Evolutionary conservation across 495 filamentous ascomycete genomes (phyloP).

Genomic region (Lophiostoma macrostomum): DNA sequence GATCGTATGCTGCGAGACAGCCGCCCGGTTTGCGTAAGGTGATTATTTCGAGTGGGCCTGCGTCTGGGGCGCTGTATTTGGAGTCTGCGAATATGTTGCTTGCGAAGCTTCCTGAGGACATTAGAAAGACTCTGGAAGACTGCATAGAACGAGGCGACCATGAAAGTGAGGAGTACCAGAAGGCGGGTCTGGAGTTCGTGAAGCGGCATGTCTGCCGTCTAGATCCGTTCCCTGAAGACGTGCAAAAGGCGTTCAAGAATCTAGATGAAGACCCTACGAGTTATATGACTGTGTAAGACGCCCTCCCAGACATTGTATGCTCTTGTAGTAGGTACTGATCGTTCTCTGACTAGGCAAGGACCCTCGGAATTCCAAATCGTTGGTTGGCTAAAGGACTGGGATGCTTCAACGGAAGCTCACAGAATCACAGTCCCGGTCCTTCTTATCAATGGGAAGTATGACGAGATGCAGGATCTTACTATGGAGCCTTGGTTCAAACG

Average conservation of each 20-base stretch:
- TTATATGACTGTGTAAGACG: slow-evolving; percentile 45
- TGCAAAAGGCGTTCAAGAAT: slow-evolving; percentile 35
- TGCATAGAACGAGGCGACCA: slow-evolving; percentile 40
- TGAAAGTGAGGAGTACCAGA: slow-evolving; percentile 47
- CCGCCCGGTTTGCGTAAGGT: slow-evolving; percentile 44
- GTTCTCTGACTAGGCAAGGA: slow-evolving; percentile 39
- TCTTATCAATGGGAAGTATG: slow-evolving; percentile 51
- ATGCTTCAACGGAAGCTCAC: slow-evolving; percentile 34
- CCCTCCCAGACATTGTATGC: no score
- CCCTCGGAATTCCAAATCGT: slow-evolving; percentile 49
- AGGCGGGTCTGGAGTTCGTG: slow-evolving; percentile 46
- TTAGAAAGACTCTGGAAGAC: slow-evolving; percentile 43
- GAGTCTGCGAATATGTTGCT: slow-evolving; percentile 36
- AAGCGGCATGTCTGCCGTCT: slow-evolving; percentile 44
- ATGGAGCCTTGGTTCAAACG: slow-evolving; percentile 47
- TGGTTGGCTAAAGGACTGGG: slow-evolving; percentile 48
- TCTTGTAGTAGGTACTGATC: not conserved
- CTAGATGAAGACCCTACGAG: slow-evolving; percentile 47
- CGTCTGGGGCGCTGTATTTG: slow-evolving; percentile 39
- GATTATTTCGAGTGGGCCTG: slow-evolving; percentile 44
- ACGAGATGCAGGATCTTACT: slow-evolving; percentile 48
- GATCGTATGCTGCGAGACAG: slow-evolving; percentile 38
- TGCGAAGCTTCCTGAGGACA: slow-evolving; percentile 42
- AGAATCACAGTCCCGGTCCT: slow-evolving; percentile 46
- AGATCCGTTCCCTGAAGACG: slow-evolving; percentile 41